phyloP scores from a whole-genome alignment of 1,284 basidiomycete species.

The Ustilago loliicola region DNA sequence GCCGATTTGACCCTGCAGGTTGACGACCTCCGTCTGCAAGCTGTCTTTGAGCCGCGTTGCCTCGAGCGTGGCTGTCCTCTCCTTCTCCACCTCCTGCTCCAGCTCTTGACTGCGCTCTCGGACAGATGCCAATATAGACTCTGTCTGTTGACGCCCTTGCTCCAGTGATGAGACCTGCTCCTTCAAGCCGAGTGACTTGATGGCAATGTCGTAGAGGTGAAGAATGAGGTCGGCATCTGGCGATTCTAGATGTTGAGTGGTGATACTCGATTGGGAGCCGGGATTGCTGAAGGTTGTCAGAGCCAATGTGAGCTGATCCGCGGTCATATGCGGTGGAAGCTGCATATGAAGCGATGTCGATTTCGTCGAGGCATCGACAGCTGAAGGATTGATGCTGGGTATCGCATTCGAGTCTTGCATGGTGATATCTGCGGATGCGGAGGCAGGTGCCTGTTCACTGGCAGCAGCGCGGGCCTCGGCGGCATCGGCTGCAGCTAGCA shows the following conservation, averaged over 20 bases:
- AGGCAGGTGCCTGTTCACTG: slow-evolving; percentile 9
- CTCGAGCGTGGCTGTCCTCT: slow-evolving; percentile 18
- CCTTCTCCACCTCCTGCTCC: slow-evolving; percentile 31
- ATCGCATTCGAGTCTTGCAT: slow-evolving; percentile 24
- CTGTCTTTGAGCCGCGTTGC: slow-evolving; percentile 36
- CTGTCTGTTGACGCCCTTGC: slow-evolving; percentile 16
- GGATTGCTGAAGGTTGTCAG: slow-evolving; percentile 27
- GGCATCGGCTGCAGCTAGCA: slow-evolving; percentile 33
- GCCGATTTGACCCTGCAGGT: slow-evolving; percentile 43
- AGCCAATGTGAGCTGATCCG: slow-evolving; percentile 34
- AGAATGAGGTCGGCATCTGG: slow-evolving; percentile 45
- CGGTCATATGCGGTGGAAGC: slow-evolving; percentile 27
- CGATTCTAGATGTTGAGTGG: slow-evolving; percentile 31
- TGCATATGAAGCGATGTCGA: slow-evolving; percentile 21
- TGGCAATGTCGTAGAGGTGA: slow-evolving; percentile 41
- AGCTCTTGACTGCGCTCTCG: slow-evolving; percentile 25
- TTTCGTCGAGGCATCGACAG: not conserved
- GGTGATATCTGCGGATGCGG: slow-evolving; percentile 16
- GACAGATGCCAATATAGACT: not conserved
- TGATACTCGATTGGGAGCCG: slow-evolving; percentile 16
- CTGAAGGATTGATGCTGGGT: not conserved
- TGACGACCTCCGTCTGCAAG: slow-evolving; percentile 42
- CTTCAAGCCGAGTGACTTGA: slow-evolving; percentile 26
- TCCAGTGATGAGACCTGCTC: slow-evolving; percentile 19
- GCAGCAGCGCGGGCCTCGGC: slow-evolving; percentile 20